Percentiles rank a stretch among this genome's conserved stretches.
Conservation (phyloP, 2,329 filamentous ascomycete genomes). For the Zasmidium angulare region DNA sequence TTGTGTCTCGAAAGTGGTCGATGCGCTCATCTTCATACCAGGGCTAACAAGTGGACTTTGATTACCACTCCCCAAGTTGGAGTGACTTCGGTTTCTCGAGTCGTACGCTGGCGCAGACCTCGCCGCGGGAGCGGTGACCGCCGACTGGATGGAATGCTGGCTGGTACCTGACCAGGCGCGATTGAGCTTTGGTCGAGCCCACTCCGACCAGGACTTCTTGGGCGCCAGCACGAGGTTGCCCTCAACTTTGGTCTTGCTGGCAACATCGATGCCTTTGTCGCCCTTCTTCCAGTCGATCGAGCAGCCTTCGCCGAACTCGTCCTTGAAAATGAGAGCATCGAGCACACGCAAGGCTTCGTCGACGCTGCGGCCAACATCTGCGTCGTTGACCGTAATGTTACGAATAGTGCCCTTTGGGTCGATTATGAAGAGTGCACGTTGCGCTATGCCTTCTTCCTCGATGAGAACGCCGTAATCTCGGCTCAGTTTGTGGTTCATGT, state of each 20-base stretch:
- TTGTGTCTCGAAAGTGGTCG: constrained; percentile 16
- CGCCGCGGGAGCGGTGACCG: constrained; percentile 6
- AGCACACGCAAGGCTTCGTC: constrained; percentile 62
- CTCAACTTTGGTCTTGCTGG: constrained; percentile 25
- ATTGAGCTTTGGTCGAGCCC: constrained; percentile 33
- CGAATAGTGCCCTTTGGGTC: constrained; percentile 62
- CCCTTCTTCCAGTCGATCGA: constrained; percentile 37
- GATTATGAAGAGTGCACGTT: constrained; percentile 66
- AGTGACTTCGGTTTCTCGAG: constrained; percentile 11
- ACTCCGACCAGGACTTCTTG: constrained; percentile 30
- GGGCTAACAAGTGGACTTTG: constrained; percentile 27
- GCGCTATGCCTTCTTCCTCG: constrained; percentile 63
- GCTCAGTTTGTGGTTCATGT: constrained; percentile 61
- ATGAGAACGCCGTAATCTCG: constrained; percentile 64
- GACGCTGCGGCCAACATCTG: constrained; percentile 64
- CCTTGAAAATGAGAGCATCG: constrained; percentile 51
- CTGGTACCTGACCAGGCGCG: constrained; percentile 32
- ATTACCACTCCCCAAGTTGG: constrained; percentile 7
- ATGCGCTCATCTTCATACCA: constrained; percentile 14
- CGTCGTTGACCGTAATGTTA: constrained; percentile 65
- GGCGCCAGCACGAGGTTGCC: constrained; percentile 28
- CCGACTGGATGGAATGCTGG: constrained; percentile 15
- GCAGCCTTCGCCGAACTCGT: constrained; percentile 43
- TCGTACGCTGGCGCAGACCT: constrained; percentile 5
- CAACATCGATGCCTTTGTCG: constrained; percentile 30